Evolutionary conservation across 106 monocot genomes (phyloP).

Genomic region (Dendrobium catenatum): DNA sequence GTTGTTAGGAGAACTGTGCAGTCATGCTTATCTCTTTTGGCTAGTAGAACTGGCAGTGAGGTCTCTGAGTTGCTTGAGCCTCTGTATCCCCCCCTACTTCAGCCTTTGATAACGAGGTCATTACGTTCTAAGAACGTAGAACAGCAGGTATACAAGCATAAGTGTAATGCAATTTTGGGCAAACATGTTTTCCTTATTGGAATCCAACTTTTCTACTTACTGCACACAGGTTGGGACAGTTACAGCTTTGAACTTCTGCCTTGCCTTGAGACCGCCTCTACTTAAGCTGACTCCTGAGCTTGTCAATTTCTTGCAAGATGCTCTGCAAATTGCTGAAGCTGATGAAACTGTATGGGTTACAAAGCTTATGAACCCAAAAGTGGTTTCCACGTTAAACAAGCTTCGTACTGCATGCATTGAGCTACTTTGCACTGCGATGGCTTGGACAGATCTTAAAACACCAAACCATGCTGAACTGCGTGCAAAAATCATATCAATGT

Average conservation of each 20-base stretch:
- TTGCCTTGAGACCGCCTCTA: slow-evolving; percentile 94
- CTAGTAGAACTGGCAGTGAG: slow-evolving; percentile 96
- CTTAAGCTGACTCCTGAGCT: slow-evolving; percentile 92
- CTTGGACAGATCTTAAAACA: slow-evolving; percentile 90
- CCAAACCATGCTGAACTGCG: slow-evolving; percentile 69
- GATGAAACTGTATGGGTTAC: slow-evolving; percentile 97
- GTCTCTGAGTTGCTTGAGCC: slow-evolving; percentile 93
- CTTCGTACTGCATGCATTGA: slow-evolving; percentile 98
- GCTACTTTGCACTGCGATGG: slow-evolving; percentile 97
- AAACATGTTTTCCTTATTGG: not conserved
- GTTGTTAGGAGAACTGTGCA: slow-evolving; percentile 90
- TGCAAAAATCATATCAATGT: slow-evolving; percentile 95
- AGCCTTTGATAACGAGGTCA: slow-evolving; percentile 84
- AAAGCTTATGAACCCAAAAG: slow-evolving; percentile 90
- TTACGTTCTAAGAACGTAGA: slow-evolving; percentile 84
- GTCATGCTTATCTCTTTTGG: slow-evolving; percentile 82
- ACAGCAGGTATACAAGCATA: slow-evolving; percentile 58
- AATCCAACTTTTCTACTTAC: not conserved
- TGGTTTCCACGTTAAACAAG: slow-evolving; percentile 85
- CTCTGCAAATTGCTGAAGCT: slow-evolving; percentile 97
- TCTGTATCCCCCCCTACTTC: slow-evolving; percentile 78
- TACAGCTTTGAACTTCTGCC: slow-evolving; percentile 90
- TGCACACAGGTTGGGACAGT: slow-evolving; percentile 81
- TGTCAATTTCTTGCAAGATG: slow-evolving; percentile 95
- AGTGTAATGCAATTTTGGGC: not conserved